These are phyloP conservation scores for Cenchrus fungigraminus DNA, from an alignment of 176 grass and related monocot genomes.

Conservation along the genomic window DNA sequence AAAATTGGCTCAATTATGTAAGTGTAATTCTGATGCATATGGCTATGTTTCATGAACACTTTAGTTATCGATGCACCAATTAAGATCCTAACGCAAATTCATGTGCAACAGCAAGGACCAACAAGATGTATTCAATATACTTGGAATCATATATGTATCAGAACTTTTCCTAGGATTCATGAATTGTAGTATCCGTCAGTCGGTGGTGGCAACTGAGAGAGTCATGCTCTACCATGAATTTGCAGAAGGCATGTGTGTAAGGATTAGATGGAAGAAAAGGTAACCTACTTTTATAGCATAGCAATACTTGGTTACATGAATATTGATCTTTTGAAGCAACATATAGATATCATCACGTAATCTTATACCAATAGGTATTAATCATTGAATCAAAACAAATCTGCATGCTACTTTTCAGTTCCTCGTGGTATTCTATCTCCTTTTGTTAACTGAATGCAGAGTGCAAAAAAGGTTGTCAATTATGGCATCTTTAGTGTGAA, in stretches of 20 bases:
- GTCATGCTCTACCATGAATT: conserved; percentile 63
- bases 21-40: conserved; percentile 29
- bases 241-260: conserved; percentile 59
- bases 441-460: too few species aligned
- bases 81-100: conserved; percentile 23
- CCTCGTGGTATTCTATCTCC: too few species aligned
- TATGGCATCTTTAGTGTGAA: too few species aligned
- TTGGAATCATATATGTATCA: conserved; percentile 57
- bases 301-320: too few species aligned
- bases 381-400: too few species aligned
- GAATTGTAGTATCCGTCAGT: conserved; percentile 66
- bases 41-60: conserved; percentile 15
- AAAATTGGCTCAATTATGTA: conserved; percentile 83
- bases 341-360: too few species aligned
- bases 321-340: too few species aligned
- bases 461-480: too few species aligned
- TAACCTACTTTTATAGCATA: too few species aligned
- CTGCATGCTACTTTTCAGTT: too few species aligned
- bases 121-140: conserved; percentile 86
- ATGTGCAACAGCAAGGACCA: conserved; percentile 59
- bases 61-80: neutral
- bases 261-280: too few species aligned
- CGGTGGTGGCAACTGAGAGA: conserved; percentile 68
- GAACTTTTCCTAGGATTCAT: conserved; percentile 75
- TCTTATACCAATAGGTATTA: too few species aligned